Conservation (phyloP, 148 eudicot species). For the Chenopodium album region DNA sequence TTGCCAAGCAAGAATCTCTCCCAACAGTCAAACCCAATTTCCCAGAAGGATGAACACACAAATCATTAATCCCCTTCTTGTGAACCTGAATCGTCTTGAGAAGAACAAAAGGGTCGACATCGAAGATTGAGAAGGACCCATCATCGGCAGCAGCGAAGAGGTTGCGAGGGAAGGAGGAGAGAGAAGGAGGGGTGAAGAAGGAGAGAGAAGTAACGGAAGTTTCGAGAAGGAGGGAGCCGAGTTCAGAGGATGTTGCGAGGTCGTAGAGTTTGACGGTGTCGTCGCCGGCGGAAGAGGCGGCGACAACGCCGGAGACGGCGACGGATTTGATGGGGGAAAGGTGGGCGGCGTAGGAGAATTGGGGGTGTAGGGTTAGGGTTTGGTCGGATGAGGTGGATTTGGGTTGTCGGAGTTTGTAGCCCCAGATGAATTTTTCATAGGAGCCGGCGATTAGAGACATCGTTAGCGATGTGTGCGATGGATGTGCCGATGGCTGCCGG, state of each 20-base stretch:
- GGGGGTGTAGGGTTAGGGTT: slow-evolving; percentile 50
- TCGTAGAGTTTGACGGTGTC: slow-evolving; percentile 88
- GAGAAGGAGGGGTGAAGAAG: slow-evolving; percentile 47
- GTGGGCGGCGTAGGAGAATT: slow-evolving; percentile 80
- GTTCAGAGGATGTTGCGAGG: slow-evolving; percentile 63
- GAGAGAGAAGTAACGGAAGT: slow-evolving; percentile 54
- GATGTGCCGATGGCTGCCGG: no score
- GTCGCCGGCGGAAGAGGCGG: slow-evolving; percentile 70
- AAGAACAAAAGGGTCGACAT: slow-evolving; percentile 73
- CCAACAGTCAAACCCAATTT: slow-evolving; percentile 63
- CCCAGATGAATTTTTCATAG: slow-evolving; percentile 81
- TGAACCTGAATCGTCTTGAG: slow-evolving; percentile 55
- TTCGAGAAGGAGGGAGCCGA: slow-evolving; percentile 62
- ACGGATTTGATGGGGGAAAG: slow-evolving; percentile 65
- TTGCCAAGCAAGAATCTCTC: slow-evolving; percentile 59
- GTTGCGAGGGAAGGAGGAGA: slow-evolving; percentile 59
- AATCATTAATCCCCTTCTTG: slow-evolving; percentile 47
- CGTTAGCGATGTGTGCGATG: not conserved
- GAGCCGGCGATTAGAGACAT: slow-evolving; percentile 82
- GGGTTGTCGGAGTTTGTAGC: slow-evolving; percentile 60
- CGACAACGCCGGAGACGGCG: slow-evolving; percentile 66
- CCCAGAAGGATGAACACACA: slow-evolving; percentile 75
- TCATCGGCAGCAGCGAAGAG: slow-evolving; percentile 57
- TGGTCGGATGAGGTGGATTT: slow-evolving; percentile 28
- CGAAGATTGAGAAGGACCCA: slow-evolving; percentile 63